Conservation (phyloP, 2,329 filamentous ascomycete species). For the Colletotrichum cuscutae region DNA sequence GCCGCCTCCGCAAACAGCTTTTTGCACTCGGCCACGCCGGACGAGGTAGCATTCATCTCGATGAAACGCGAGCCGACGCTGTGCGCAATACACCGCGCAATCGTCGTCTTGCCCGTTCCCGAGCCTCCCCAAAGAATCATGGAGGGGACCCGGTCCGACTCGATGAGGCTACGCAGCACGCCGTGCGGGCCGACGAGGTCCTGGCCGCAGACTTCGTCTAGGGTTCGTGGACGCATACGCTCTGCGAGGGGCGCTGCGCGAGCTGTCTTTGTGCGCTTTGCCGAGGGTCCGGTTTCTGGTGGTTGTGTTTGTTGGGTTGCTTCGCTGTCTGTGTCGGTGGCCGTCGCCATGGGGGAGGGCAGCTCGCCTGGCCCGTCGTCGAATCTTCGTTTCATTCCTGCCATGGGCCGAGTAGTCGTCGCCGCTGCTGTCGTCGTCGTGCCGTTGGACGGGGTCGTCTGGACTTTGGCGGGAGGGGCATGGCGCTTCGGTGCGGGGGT, state of each 20-base stretch:
- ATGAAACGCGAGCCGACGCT: slow-evolving; percentile 88
- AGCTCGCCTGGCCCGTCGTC: slow-evolving; percentile 62
- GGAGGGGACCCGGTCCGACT: slow-evolving; percentile 85
- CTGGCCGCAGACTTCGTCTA: slow-evolving; percentile 92
- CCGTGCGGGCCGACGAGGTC: slow-evolving; percentile 87
- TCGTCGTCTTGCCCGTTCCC: slow-evolving; percentile 89
- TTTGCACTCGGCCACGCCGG: slow-evolving; percentile 90
- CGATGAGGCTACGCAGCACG: slow-evolving; percentile 87
- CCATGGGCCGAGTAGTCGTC: slow-evolving; percentile 39
- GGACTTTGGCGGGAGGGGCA: slow-evolving; percentile 46
- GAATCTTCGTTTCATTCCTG: slow-evolving; percentile 61
- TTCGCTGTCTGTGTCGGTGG: slow-evolving; percentile 21
- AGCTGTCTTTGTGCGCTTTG: slow-evolving; percentile 76
- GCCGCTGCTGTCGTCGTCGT: slow-evolving; percentile 37
- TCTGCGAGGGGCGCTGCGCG: slow-evolving; percentile 88
- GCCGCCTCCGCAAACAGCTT: slow-evolving; percentile 88
- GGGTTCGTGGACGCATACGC: slow-evolving; percentile 85
- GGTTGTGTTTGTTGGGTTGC: background rate
- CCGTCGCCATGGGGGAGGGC: background rate
- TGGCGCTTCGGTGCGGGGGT: slow-evolving; percentile 69
- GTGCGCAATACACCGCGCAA: slow-evolving; percentile 88
- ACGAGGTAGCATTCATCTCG: slow-evolving; percentile 94
- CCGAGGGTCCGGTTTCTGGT: slow-evolving; percentile 47
- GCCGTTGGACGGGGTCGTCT: slow-evolving; percentile 48
- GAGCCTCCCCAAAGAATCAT: slow-evolving; percentile 94